These are phyloP conservation scores for Leishmania braziliensis DNA, from an alignment of 208 protist species.

Conservation along the genomic window DNA sequence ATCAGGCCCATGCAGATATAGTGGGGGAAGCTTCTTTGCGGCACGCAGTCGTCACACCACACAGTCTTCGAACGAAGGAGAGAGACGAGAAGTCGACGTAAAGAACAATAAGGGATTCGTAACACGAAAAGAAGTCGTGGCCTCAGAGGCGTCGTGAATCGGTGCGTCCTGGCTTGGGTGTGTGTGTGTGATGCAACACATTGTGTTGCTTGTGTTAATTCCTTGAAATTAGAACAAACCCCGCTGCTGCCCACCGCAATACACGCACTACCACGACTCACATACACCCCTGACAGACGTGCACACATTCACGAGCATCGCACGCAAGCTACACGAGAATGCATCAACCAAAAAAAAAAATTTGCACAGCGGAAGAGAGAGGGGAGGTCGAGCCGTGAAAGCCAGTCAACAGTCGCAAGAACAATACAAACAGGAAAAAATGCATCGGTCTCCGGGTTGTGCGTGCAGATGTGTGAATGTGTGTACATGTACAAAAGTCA, in stretches of 20 bases:
- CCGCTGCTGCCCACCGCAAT: background rate
- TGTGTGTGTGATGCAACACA: background rate
- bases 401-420: background rate
- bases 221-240: background rate
- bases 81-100: background rate
- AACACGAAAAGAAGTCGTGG: background rate
- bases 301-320: slow-evolving; percentile 3
- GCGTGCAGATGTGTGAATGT: slow-evolving; percentile 6
- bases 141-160: background rate
- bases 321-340: background rate
- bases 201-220: background rate
- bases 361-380: background rate
- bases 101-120: slow-evolving; percentile 4
- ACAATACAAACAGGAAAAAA: background rate
- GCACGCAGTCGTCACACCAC: background rate
- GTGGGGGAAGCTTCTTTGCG: background rate
- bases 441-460: background rate
- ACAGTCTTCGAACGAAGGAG: background rate
- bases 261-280: background rate
- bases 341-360: background rate
- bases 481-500: background rate
- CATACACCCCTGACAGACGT: slow-evolving; percentile 1
- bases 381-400: slow-evolving; percentile 1
- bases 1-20: background rate
- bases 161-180: background rate